These are phyloP conservation scores for Pseudonectria foliicola DNA, from an alignment of 2,329 filamentous ascomycete genomes.

Conservation along the genomic window DNA sequence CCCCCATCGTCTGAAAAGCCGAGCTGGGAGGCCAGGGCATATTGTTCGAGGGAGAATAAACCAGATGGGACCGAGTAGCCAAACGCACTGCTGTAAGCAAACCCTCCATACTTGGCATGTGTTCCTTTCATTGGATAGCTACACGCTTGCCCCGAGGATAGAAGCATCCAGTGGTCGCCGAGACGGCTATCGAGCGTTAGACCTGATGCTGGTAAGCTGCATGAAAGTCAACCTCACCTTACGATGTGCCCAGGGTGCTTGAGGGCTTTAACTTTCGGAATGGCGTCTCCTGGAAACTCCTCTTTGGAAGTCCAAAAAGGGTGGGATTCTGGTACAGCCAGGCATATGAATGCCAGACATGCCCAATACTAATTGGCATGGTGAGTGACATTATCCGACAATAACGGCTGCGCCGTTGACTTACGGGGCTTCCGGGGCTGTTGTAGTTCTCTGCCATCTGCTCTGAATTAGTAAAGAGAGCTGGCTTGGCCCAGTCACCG, in stretches of 20 bases:
- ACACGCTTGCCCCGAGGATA: conserved; percentile 73
- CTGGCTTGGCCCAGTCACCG: background rate
- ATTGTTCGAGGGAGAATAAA: conserved; percentile 68
- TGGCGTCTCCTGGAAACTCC: conserved; percentile 46
- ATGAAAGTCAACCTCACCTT: conserved; percentile 28
- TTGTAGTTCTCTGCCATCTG: conserved; percentile 78
- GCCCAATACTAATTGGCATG: conserved; percentile 59
- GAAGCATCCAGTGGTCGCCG: conserved; percentile 68
- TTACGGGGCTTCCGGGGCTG: conserved; percentile 58
- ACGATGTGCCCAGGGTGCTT: conserved; percentile 67
- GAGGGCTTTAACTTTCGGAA: conserved; percentile 55
- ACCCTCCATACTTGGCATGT: conserved; percentile 74
- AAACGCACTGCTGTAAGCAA: conserved; percentile 70
- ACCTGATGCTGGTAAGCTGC: background rate
- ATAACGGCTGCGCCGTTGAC: no score
- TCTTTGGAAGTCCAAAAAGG: conserved; percentile 69
- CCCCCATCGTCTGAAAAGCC: conserved; percentile 71
- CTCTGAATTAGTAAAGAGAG: conserved; percentile 10
- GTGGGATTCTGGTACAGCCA: conserved; percentile 61
- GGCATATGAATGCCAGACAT: conserved; percentile 67
- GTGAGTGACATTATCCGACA: background rate
- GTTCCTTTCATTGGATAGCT: conserved; percentile 76
- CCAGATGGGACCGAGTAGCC: conserved; percentile 73
- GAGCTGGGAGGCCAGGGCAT: conserved; percentile 67
- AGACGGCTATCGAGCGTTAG: conserved; percentile 39